Conservation (phyloP, 257 asterid species). For the Jaltomata sinuosa region DNA sequence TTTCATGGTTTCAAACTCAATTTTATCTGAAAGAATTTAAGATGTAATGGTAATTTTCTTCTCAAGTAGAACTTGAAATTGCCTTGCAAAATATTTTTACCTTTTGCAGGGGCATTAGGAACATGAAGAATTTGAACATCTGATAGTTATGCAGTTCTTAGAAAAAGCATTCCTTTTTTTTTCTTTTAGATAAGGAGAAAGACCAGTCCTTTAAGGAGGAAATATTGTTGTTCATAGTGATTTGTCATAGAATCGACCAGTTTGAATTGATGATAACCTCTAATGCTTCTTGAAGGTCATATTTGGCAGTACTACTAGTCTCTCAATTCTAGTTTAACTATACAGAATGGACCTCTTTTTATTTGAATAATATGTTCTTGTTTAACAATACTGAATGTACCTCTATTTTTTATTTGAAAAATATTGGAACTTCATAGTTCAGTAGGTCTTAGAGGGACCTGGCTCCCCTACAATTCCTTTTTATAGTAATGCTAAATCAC, state of each 20-base stretch:
- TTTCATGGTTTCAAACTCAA: background rate
- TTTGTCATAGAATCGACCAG: background rate
- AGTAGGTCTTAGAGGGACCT: background rate
- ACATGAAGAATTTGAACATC: background rate
- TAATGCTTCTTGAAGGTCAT: background rate
- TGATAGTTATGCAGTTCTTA: background rate
- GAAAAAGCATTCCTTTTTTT: background rate
- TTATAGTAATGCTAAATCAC: background rate
- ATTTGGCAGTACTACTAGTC: background rate
- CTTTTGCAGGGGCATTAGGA: background rate
- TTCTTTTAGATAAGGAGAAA: background rate
- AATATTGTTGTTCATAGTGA: background rate
- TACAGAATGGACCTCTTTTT: background rate
- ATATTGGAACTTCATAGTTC: background rate
- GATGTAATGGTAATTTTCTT: background rate
- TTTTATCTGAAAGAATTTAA: background rate
- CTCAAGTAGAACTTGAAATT: background rate
- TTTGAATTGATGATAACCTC: background rate
- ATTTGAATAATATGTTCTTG: background rate
- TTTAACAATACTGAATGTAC: background rate
- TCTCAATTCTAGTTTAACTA: background rate
- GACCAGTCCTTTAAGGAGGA: background rate
- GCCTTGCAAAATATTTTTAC: background rate
- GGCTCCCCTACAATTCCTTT: background rate
- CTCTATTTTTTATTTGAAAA: background rate